Conservation (phyloP, 1,284 basidiomycete genomes). For the Ustilago shanxiensis region DNA sequence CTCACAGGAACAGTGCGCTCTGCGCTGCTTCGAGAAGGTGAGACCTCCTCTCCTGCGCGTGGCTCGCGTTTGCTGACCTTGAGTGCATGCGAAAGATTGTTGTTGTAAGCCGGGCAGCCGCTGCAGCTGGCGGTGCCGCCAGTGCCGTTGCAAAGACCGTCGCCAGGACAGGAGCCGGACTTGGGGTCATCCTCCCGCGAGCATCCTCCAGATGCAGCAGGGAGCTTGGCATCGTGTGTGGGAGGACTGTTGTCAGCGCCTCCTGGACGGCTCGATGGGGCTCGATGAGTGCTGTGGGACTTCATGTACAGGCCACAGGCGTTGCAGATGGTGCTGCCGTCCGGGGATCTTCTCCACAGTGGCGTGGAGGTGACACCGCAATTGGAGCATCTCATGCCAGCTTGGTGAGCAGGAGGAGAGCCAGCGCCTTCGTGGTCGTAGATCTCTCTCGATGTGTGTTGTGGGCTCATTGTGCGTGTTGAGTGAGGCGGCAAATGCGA, state of each 20-base stretch:
- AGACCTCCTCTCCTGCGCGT: constrained; percentile 22
- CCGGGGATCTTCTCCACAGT: constrained; percentile 87
- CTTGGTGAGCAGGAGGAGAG: constrained; percentile 38
- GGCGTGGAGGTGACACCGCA: constrained; percentile 89
- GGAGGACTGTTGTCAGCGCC: constrained; percentile 38
- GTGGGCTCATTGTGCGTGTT: constrained; percentile 33
- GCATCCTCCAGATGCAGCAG: constrained; percentile 15
- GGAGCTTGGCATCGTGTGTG: constrained; percentile 17
- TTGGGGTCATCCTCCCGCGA: constrained; percentile 44
- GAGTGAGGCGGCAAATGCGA: constrained; percentile 9
- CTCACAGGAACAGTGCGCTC: constrained; percentile 12
- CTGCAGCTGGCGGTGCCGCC: constrained; percentile 63
- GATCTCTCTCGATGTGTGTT: constrained; percentile 19
- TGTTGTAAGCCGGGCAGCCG: constrained; percentile 67
- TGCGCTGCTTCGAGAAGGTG: constrained; percentile 24
- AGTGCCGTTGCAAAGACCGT: constrained; percentile 66
- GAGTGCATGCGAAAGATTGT: constrained; percentile 59
- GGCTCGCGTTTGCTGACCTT: constrained; percentile 42
- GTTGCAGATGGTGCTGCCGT: constrained; percentile 89
- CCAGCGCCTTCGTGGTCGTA: constrained; percentile 31
- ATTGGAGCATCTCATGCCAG: constrained; percentile 77
- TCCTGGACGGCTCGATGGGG: constrained; percentile 28
- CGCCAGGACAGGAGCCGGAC: constrained; percentile 64
- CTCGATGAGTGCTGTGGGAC: constrained; percentile 50
- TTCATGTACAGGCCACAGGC: constrained; percentile 74